A percentile compares a stretch with the other conserved stretches of the same genome.
Evolutionary conservation across 2,329 filamentous ascomycete genomes (phyloP).

Genomic region (Fusarium sp.): DNA sequence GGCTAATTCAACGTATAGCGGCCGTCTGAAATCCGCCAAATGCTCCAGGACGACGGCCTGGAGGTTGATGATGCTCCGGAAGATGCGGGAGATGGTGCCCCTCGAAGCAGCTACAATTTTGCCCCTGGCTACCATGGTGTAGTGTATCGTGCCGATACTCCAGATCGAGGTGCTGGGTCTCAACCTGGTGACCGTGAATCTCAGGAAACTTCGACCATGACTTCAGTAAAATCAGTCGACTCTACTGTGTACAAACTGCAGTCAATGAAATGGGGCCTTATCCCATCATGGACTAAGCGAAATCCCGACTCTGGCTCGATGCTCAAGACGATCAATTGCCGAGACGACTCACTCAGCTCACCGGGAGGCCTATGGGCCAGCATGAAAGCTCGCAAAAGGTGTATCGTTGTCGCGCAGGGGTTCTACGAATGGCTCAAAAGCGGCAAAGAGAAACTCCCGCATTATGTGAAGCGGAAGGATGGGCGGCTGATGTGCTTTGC

Average conservation of each 20-base stretch:
- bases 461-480: slow-evolving; percentile 86
- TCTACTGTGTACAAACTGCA: slow-evolving; percentile 81
- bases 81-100: slow-evolving; percentile 71
- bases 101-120: slow-evolving; percentile 89
- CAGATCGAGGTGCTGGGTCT: slow-evolving; percentile 68
- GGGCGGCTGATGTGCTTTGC: slow-evolving; percentile 88
- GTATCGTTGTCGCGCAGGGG: slow-evolving; percentile 87
- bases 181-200: slow-evolving; percentile 27
- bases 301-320: slow-evolving; percentile 81
- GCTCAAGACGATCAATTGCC: slow-evolving; percentile 94
- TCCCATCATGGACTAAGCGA: slow-evolving; percentile 93
- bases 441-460: slow-evolving; percentile 81
- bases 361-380: slow-evolving; percentile 88
- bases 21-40: slow-evolving; percentile 78
- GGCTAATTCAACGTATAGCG: slow-evolving; percentile 62
- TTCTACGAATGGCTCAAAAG: slow-evolving; percentile 98
- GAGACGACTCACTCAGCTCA: slow-evolving; percentile 84
- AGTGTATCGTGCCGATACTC: slow-evolving; percentile 83
- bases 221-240: neutral
- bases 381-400: slow-evolving; percentile 91
- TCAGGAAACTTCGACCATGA: neutral
- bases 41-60: slow-evolving; percentile 81
- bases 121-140: slow-evolving; percentile 87
- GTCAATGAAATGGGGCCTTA: slow-evolving; percentile 94
- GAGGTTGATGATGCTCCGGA: slow-evolving; percentile 76